Percentiles rank a stretch among this genome's conserved stretches.
These are phyloP conservation scores for Candida golubevii DNA, from an alignment of 805 yeast genomes.

Conservation along the genomic window DNA sequence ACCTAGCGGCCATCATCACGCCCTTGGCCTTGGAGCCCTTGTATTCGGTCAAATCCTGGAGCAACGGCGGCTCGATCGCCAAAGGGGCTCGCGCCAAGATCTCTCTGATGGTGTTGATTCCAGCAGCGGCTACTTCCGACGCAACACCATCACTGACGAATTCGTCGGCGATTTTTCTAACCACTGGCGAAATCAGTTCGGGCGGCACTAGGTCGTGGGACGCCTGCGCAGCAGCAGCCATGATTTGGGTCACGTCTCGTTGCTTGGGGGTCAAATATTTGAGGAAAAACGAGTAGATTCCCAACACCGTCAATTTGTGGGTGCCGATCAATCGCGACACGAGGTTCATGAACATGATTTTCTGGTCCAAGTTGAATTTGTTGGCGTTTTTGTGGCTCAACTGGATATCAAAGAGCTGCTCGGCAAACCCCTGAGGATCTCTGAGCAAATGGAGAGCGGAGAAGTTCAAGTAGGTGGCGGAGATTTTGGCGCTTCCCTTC, in stretches of 20 bases:
- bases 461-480: constrained; percentile 76
- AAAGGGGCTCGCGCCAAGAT: constrained; percentile 89
- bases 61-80: constrained; percentile 81
- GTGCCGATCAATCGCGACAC: constrained; percentile 89
- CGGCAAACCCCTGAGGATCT: constrained; percentile 98
- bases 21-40: constrained; percentile 92
- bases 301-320: constrained; percentile 86
- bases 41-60: constrained; percentile 87
- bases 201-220: constrained; percentile 97
- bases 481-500: constrained; percentile 45
- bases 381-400: constrained; percentile 64
- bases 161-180: constrained; percentile 93
- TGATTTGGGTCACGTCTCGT: constrained; percentile 85
- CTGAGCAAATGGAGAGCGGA: constrained; percentile 90
- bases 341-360: constrained; percentile 80
- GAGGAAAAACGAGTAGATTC: constrained; percentile 82
- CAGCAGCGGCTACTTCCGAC: constrained; percentile 97
- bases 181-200: constrained; percentile 72
- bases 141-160: constrained; percentile 98
- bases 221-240: constrained; percentile 97
- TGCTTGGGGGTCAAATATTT: constrained; percentile 94
- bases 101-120: constrained; percentile 92
- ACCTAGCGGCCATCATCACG: constrained; percentile 91
- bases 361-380: constrained; percentile 80
- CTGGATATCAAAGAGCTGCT: constrained; percentile 67